phyloP scores from a whole-genome alignment of 176 grass and related monocot genomes.

The Aegilops bicornis region DNA sequence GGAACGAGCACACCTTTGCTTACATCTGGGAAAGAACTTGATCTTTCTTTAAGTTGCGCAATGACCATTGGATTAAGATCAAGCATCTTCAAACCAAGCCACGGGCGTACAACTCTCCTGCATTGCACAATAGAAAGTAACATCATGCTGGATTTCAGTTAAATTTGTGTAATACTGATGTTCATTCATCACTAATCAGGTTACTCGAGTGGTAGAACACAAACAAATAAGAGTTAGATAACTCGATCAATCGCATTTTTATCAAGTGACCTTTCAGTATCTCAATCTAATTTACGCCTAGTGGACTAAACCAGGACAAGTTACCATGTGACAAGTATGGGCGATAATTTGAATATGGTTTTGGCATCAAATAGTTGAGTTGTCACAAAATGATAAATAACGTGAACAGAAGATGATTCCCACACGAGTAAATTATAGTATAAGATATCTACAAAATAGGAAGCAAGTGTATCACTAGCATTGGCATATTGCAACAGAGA shows the following conservation, averaged over 20 bases:
- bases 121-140: conserved; percentile 32
- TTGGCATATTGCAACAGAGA: background rate
- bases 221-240: background rate
- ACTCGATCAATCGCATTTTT: background rate
- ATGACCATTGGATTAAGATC: conserved; percentile 72
- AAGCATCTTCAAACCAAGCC: conserved; percentile 90
- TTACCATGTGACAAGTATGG: background rate
- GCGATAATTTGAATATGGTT: background rate
- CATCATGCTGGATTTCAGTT: background rate
- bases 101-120: conserved; percentile 78
- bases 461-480: background rate
- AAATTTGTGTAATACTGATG: conserved; percentile 4
- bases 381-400: background rate
- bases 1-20: conserved; percentile 72
- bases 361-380: background rate
- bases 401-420: background rate
- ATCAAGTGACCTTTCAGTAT: background rate
- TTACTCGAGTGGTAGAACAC: background rate
- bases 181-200: background rate
- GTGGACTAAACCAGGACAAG: background rate
- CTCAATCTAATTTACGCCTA: background rate
- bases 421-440: background rate
- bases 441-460: background rate
- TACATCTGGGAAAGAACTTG: conserved; percentile 69
- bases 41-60: conserved; percentile 78